These are phyloP conservation scores for Lentinus polychrous DNA, from an alignment of 1,284 basidiomycete species.

Conservation along the genomic window DNA sequence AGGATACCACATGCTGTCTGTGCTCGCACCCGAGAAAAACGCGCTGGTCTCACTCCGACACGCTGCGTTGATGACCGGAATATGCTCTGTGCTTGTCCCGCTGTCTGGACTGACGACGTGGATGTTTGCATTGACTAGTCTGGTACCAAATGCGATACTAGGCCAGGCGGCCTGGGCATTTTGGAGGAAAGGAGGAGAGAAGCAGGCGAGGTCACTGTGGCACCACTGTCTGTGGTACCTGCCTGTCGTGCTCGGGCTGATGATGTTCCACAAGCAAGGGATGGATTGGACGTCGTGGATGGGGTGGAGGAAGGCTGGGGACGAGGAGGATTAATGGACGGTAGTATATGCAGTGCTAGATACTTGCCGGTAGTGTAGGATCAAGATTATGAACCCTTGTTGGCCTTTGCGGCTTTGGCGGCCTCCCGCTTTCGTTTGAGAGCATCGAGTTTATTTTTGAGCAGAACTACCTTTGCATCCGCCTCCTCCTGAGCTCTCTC, in stretches of 20 bases:
- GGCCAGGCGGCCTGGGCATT: conserved; percentile 70
- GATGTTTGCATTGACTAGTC: conserved; percentile 75
- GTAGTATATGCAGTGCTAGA: conserved; percentile 1
- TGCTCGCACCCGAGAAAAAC: conserved; percentile 77
- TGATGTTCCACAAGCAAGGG: conserved; percentile 91
- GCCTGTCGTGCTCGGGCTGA: conserved; percentile 84
- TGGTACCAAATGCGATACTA: conserved; percentile 74
- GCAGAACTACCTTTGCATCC: conserved; percentile 58
- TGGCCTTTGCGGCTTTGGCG: conserved; percentile 24
- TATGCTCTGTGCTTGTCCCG: conserved; percentile 80
- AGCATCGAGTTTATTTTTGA: conserved; percentile 60
- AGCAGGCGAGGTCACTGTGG: conserved; percentile 74
- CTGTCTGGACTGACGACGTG: conserved; percentile 84
- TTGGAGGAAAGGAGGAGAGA: conserved; percentile 71
- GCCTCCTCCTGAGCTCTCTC: conserved; percentile 80
- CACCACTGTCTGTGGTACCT: conserved; percentile 89
- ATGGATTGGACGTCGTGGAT: conserved; percentile 48
- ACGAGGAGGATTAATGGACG: conserved; percentile 4
- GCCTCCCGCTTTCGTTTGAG: conserved; percentile 50
- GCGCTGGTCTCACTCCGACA: conserved; percentile 84
- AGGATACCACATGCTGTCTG: conserved; percentile 92
- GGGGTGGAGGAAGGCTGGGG: conserved; percentile 10
- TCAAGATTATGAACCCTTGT: conserved; percentile 13
- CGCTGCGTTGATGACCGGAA: conserved; percentile 70
- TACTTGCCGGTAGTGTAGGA: not conserved